Percentiles rank a stretch among this genome's conserved stretches.
Evolutionary conservation across 352 stramenopile genomes (phyloP).

Genomic region (Phytopythium aichiense): DNA sequence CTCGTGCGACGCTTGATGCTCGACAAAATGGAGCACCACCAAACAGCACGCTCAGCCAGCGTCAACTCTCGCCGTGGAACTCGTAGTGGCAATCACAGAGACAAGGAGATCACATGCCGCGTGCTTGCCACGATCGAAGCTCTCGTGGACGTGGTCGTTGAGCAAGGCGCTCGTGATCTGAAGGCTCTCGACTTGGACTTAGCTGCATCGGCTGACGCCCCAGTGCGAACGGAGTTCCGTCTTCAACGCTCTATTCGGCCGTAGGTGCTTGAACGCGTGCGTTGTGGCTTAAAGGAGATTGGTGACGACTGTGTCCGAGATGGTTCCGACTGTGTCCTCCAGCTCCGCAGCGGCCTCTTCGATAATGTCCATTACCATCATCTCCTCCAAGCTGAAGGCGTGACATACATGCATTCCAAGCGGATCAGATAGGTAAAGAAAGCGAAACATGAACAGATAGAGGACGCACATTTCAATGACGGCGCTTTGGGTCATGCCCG

Average conservation of each 20-base stretch:
- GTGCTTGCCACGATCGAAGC: neutral
- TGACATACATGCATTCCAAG: neutral
- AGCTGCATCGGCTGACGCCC: neutral
- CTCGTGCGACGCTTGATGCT: slow-evolving; percentile 16
- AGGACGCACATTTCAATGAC: slow-evolving; percentile 61
- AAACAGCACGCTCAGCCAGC: neutral
- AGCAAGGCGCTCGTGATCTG: neutral
- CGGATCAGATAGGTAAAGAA: neutral
- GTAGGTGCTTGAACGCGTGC: neutral
- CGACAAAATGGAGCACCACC: neutral
- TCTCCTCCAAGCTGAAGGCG: slow-evolving; percentile 30
- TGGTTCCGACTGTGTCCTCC: slow-evolving; percentile 25
- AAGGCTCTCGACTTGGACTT: neutral
- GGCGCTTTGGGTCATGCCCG: slow-evolving; percentile 48
- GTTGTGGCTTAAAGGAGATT: slow-evolving; percentile 17
- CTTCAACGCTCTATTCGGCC: neutral
- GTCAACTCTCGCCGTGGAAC: neutral
- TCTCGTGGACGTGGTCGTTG: slow-evolving; percentile 3
- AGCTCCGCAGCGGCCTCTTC: slow-evolving; percentile 34
- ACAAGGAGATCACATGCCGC: neutral
- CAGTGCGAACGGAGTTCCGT: slow-evolving; percentile 5
- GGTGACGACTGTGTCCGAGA: slow-evolving; percentile 36
- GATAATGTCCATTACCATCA: slow-evolving; percentile 40
- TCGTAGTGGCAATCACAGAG: neutral
- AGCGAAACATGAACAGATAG: neutral